phyloP scores from a whole-genome alignment of 1,139 yeast genomes.

The Pichia sp. region DNA sequence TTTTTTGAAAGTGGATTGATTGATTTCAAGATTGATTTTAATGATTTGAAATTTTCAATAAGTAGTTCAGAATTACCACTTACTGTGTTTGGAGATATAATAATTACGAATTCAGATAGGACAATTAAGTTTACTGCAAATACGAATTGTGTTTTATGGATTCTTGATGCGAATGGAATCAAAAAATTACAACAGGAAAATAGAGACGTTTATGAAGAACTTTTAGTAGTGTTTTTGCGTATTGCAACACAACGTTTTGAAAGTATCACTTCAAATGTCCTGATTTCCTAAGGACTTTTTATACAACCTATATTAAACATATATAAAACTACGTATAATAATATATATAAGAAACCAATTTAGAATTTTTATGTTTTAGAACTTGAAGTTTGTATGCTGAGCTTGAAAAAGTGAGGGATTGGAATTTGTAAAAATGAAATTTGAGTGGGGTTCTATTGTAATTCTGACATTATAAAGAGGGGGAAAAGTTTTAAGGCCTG shows the following conservation, averaged over 20 bases:
- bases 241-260: constrained; percentile 70
- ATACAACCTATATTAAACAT: not conserved
- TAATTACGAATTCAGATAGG: constrained; percentile 35
- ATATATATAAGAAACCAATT: no score
- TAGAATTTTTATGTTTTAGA: no score
- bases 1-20: constrained; percentile 77
- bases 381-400: no score
- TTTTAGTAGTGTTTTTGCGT: constrained; percentile 58
- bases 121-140: constrained; percentile 42
- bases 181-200: constrained; percentile 21
- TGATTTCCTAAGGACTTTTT: constrained; percentile 41
- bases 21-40: constrained; percentile 46
- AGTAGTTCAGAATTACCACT: constrained; percentile 67
- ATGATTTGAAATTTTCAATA: constrained; percentile 57
- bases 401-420: no score
- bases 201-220: constrained; percentile 56
- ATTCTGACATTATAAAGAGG: no score
- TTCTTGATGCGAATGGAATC: constrained; percentile 42
- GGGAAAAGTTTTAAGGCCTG: no score
- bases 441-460: no score
- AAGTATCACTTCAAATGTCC: constrained; percentile 61
- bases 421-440: no score
- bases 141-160: constrained; percentile 67
- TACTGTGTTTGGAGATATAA: constrained; percentile 79
- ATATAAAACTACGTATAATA: no score